Conservation (phyloP, 2,329 filamentous ascomycete species). For the Trichoderma harzianum region DNA sequence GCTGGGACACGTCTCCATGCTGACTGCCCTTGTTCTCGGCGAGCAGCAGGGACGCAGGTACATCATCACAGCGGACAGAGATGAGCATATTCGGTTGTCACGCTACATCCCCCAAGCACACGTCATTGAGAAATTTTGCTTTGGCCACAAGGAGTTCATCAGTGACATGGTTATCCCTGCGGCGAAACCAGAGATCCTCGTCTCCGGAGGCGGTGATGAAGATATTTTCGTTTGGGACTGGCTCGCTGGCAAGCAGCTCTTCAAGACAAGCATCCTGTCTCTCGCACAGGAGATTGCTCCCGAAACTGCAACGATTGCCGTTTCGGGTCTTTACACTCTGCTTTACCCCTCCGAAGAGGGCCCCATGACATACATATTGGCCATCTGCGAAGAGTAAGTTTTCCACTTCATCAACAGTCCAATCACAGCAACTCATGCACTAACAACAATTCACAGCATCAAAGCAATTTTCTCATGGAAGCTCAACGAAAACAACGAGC, state of each 20-base stretch:
- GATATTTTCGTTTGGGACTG: slow-evolving; percentile 82
- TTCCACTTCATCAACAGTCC: background rate
- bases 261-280: slow-evolving; percentile 51
- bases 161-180: slow-evolving; percentile 67
- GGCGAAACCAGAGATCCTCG: slow-evolving; percentile 56
- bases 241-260: slow-evolving; percentile 53
- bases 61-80: slow-evolving; percentile 55
- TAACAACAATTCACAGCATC: slow-evolving; percentile 35
- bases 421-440: background rate
- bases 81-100: slow-evolving; percentile 81
- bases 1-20: slow-evolving; percentile 91
- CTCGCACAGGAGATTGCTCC: slow-evolving; percentile 38
- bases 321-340: slow-evolving; percentile 43
- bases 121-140: slow-evolving; percentile 83
- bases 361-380: slow-evolving; percentile 42
- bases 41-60: slow-evolving; percentile 43
- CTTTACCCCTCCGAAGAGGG: slow-evolving; percentile 29
- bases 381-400: slow-evolving; percentile 55
- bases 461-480: slow-evolving; percentile 65
- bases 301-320: slow-evolving; percentile 43
- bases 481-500: slow-evolving; percentile 45
- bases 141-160: slow-evolving; percentile 85
- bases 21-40: slow-evolving; percentile 68
- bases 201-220: slow-evolving; percentile 85
- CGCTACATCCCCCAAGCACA: slow-evolving; percentile 78